Conservation (phyloP, 148 eudicot species). For the Pharnaceum exiguum region DNA sequence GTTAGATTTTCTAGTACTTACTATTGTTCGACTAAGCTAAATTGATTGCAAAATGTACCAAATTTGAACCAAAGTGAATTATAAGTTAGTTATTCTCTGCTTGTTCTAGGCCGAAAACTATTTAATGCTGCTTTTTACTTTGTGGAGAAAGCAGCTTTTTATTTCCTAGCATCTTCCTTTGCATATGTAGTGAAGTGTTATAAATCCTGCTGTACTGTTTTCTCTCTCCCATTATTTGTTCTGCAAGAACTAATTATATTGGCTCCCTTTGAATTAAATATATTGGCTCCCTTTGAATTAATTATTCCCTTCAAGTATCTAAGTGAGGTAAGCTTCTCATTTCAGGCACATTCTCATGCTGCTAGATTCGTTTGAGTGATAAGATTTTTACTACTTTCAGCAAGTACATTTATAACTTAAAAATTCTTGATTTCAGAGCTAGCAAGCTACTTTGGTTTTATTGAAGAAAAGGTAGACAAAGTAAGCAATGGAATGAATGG, state of each 20-base stretch:
- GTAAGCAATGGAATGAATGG: too few species aligned
- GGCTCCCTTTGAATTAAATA: not conserved
- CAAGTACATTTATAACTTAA: not conserved
- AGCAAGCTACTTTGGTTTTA: too few species aligned
- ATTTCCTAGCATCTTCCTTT: not conserved
- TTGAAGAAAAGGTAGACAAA: too few species aligned
- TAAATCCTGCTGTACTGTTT: not conserved
- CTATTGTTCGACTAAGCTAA: too few species aligned
- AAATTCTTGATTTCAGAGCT: too few species aligned
- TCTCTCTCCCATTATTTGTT: not conserved
- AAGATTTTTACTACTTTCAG: not conserved
- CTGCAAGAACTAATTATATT: not conserved
- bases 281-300: not conserved
- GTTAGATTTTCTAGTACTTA: too few species aligned
- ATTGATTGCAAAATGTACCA: too few species aligned
- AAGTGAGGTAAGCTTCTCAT: not conserved
- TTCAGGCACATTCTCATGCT: slow-evolving; percentile 7
- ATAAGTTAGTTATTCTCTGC: too few species aligned
- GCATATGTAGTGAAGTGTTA: not conserved
- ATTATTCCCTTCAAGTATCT: not conserved
- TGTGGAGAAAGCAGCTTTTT: too few species aligned
- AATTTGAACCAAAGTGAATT: too few species aligned
- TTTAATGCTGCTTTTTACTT: not conserved
- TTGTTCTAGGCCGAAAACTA: too few species aligned
- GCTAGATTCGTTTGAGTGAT: not conserved